Conservation (phyloP, 108 stramenopile genomes). For the Ochromonas danica region DNA sequence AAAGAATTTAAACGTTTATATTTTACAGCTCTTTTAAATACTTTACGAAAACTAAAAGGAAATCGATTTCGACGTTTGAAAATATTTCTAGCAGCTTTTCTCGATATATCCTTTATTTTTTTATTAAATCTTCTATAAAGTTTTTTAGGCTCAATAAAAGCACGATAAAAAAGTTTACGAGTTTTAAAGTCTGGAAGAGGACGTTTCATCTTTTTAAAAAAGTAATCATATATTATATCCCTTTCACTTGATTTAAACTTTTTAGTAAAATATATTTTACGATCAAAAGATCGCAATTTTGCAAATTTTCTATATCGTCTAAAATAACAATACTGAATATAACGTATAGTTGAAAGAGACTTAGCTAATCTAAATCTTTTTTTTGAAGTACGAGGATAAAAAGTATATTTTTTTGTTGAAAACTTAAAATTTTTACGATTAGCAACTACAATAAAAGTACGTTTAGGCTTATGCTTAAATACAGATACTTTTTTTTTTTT, state of each 20-base stretch:
- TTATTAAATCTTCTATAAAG: slow-evolving; percentile 18
- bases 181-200: slow-evolving; percentile 15
- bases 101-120: slow-evolving; percentile 17
- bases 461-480: slow-evolving; percentile 17
- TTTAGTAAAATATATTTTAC: slow-evolving; percentile 18
- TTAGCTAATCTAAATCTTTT: slow-evolving; percentile 17
- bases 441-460: slow-evolving; percentile 17
- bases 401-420: slow-evolving; percentile 18
- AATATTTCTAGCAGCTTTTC: slow-evolving; percentile 17
- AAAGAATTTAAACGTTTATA: slow-evolving; percentile 18
- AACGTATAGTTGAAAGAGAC: slow-evolving; percentile 16
- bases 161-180: slow-evolving; percentile 17
- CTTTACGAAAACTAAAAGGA: slow-evolving; percentile 17
- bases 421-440: slow-evolving; percentile 18
- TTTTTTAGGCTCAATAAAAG: slow-evolving; percentile 17
- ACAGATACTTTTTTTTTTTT: slow-evolving; percentile 18
- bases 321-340: slow-evolving; percentile 18
- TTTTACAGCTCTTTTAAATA: slow-evolving; percentile 17
- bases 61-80: slow-evolving; percentile 16
- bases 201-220: slow-evolving; percentile 17
- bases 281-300: slow-evolving; percentile 17
- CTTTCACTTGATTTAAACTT: slow-evolving; percentile 17
- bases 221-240: slow-evolving; percentile 17
- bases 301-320: slow-evolving; percentile 17
- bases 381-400: slow-evolving; percentile 17